Conservation (phyloP, 2,329 filamentous ascomycete species). For the Talaromyces funiculosus region DNA sequence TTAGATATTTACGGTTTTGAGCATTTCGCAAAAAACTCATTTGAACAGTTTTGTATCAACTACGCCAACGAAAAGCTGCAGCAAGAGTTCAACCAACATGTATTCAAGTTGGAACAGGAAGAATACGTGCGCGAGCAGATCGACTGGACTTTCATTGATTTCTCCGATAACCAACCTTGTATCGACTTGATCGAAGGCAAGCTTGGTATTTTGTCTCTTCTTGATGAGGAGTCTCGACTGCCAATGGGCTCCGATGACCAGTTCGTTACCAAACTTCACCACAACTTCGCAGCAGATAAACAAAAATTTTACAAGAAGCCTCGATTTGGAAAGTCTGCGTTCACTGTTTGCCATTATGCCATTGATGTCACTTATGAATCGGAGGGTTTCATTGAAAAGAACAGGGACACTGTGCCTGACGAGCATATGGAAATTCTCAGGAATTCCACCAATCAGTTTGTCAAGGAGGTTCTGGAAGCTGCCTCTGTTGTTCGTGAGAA, state of each 20-base stretch:
- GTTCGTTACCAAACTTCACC: slow-evolving; percentile 92
- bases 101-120: slow-evolving; percentile 98
- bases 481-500: slow-evolving; percentile 86
- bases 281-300: slow-evolving; percentile 86
- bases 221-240: slow-evolving; percentile 93
- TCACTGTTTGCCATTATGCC: slow-evolving; percentile 97
- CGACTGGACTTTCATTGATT: slow-evolving; percentile 99
- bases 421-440: slow-evolving; percentile 93
- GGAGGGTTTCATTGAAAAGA: slow-evolving; percentile 99
- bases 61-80: slow-evolving; percentile 99
- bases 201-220: slow-evolving; percentile 80
- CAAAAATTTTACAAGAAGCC: slow-evolving; percentile 98
- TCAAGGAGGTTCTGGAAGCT: slow-evolving; percentile 76
- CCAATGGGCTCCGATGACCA: slow-evolving; percentile 97
- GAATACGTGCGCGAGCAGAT: slow-evolving; percentile 95
- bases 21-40: slow-evolving; percentile 99
- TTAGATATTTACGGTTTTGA: slow-evolving; percentile 99
- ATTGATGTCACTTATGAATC: slow-evolving; percentile 98
- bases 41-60: slow-evolving; percentile 99
- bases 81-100: slow-evolving; percentile 98
- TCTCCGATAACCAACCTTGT: slow-evolving; percentile 97
- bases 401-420: slow-evolving; percentile 95
- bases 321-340: slow-evolving; percentile 91
- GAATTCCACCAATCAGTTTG: slow-evolving; percentile 76
- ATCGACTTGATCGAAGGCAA: slow-evolving; percentile 98